Conservation (phyloP, 2,329 filamentous ascomycete genomes). For the Paecilomyces variotii region DNA sequence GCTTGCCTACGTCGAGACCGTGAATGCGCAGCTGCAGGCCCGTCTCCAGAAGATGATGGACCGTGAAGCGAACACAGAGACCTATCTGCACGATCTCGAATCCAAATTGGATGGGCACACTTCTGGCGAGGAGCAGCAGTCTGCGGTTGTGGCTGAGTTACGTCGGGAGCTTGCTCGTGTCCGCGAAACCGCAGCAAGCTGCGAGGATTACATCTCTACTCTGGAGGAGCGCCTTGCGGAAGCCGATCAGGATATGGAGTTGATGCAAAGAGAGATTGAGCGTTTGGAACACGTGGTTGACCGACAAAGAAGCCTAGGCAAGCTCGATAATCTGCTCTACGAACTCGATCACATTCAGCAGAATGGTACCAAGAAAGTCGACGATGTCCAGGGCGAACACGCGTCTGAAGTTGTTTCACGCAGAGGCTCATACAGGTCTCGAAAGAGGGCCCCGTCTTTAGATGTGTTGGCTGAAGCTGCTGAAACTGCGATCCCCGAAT, state of each 20-base stretch:
- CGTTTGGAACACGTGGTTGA: constrained; percentile 91
- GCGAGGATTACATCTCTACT: constrained; percentile 95
- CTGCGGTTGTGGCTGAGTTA: constrained; percentile 73
- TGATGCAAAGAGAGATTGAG: constrained; percentile 96
- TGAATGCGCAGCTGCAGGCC: constrained; percentile 80
- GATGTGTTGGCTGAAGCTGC: constrained; percentile 37
- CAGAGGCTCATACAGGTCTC: constrained; percentile 16
- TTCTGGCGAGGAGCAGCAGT: constrained; percentile 86
- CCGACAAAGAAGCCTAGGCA: constrained; percentile 87
- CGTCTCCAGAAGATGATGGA: constrained; percentile 90
- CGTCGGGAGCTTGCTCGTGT: constrained; percentile 84
- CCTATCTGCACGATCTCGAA: constrained; percentile 87
- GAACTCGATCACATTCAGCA: constrained; percentile 71
- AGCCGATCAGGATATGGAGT: constrained; percentile 87
- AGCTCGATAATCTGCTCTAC: constrained; percentile 83
- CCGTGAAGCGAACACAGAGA: constrained; percentile 83
- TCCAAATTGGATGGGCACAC: constrained; percentile 82
- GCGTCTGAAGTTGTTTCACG: constrained; percentile 4
- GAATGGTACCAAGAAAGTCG: constrained; percentile 38
- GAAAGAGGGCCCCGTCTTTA: constrained; percentile 29
- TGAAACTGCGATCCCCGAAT: constrained; percentile 39
- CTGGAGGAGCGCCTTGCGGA: constrained; percentile 92
- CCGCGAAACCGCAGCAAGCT: constrained; percentile 80
- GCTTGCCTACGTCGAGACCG: constrained; percentile 84
- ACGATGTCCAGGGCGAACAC: constrained; percentile 19